Evolutionary conservation across 2,329 filamentous ascomycete species (phyloP).

Genomic region (Chaetomium olivaceum): DNA sequence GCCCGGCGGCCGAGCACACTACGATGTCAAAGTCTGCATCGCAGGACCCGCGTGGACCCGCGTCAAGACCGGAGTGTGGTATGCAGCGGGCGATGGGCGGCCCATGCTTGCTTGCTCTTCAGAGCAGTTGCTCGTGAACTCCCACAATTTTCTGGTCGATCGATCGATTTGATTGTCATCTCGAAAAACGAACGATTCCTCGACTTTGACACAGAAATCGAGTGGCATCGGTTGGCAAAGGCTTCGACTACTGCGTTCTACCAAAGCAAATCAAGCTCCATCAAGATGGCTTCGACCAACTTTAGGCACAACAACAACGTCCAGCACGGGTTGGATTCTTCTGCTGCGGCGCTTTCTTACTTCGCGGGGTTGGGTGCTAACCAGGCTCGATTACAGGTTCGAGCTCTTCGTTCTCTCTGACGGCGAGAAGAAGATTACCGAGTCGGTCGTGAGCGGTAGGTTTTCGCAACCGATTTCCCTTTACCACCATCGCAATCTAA

Average conservation of each 20-base stretch:
- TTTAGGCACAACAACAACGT: constrained; percentile 44
- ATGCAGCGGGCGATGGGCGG: background rate
- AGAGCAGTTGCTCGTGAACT: background rate
- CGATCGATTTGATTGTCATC: background rate
- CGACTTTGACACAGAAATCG: background rate
- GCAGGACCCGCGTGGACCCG: background rate
- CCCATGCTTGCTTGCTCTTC: background rate
- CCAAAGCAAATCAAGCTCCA: background rate
- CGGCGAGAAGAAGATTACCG: constrained; percentile 90
- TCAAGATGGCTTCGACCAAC: constrained; percentile 41
- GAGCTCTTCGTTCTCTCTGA: constrained; percentile 87
- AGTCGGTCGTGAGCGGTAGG: constrained; percentile 85
- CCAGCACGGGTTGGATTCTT: constrained; percentile 31
- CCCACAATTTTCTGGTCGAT: background rate
- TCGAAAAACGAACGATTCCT: background rate
- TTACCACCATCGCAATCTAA: background rate
- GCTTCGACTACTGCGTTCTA: background rate
- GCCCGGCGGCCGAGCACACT: too few relatives aligned
- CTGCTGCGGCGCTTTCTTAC: background rate
- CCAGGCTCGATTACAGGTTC: constrained; percentile 61
- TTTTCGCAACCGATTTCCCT: constrained; percentile 20
- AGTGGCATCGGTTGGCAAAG: background rate
- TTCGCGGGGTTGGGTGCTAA: constrained; percentile 20
- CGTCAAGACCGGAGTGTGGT: background rate
- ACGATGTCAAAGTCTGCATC: background rate